Percentiles rank a stretch among this genome's conserved stretches.
These are phyloP conservation scores for Ophiostoma populinum DNA, from an alignment of 2,329 filamentous ascomycete species.

Conservation along the genomic window DNA sequence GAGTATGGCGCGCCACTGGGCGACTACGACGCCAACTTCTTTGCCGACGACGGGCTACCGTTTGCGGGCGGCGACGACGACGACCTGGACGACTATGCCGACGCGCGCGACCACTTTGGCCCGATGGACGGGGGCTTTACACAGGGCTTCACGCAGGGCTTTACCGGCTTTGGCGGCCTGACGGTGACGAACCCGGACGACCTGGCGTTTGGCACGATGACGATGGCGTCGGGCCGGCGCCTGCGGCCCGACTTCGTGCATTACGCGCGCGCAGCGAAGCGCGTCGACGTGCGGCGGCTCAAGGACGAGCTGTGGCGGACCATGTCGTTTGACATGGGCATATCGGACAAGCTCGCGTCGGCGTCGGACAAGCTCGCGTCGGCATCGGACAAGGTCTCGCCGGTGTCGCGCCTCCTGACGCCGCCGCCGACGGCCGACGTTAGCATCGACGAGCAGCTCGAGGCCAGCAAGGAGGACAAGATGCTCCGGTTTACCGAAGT, in stretches of 20 bases:
- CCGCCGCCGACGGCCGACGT: conserved; percentile 7
- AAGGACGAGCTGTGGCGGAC: conserved; percentile 58
- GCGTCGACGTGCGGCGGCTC: conserved; percentile 49
- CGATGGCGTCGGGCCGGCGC: conserved; percentile 47
- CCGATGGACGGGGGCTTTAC: conserved; percentile 39
- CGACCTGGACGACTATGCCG: conserved; percentile 53
- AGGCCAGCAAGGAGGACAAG: conserved; percentile 24
- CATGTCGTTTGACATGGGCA: conserved; percentile 36
- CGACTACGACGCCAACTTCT: conserved; percentile 94
- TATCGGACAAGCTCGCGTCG: too few relatives aligned
- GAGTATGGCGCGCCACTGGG: conserved; percentile 37
- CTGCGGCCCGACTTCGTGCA: conserved; percentile 52
- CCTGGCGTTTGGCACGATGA: conserved; percentile 44
- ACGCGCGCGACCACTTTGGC: conserved; percentile 64
- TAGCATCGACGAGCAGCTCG: conserved; percentile 7
- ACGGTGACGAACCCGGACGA: conserved; percentile 26
- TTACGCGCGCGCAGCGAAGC: conserved; percentile 53
- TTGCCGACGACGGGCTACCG: conserved; percentile 69
- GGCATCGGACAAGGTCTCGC: too few relatives aligned
- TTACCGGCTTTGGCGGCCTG: conserved; percentile 24
- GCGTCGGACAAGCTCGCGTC: too few relatives aligned
- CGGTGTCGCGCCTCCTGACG: conserved; percentile 15
- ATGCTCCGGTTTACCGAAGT: conserved; percentile 73
- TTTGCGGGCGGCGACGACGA: conserved; percentile 47
- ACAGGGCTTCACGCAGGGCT: conserved; percentile 15